phyloP scores from a whole-genome alignment of 2,329 filamentous ascomycete genomes.

The Apiospora kogelbergensis region DNA sequence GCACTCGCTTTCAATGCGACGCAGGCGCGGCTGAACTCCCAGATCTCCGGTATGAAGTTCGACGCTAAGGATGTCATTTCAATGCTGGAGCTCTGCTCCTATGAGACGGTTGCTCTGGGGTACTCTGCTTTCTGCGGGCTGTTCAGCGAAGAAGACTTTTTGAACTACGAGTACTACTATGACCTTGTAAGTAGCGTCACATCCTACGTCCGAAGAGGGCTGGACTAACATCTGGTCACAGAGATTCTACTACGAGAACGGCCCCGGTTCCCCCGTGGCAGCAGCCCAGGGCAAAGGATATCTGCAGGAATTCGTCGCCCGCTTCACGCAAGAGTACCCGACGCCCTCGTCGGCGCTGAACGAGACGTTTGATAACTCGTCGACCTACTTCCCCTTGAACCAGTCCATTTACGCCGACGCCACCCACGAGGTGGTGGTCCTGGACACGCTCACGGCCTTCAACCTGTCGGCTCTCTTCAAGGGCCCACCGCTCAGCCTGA shows the following conservation, averaged over 20 bases:
- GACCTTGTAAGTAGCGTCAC: conserved; percentile 33
- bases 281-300: conserved; percentile 33
- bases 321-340: conserved; percentile 30
- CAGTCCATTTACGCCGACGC: conserved; percentile 43
- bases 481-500: conserved; percentile 25
- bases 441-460: conserved; percentile 32
- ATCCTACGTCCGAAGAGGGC: not conserved
- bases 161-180: conserved; percentile 44
- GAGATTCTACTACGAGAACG: conserved; percentile 33
- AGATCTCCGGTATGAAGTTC: conserved; percentile 28
- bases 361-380: conserved; percentile 37
- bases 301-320: conserved; percentile 32
- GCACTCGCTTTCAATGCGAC: conserved; percentile 29
- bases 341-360: conserved; percentile 29
- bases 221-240: conserved; percentile 10
- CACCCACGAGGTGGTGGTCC: conserved; percentile 41
- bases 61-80: conserved; percentile 35
- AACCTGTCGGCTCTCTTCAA: conserved; percentile 32
- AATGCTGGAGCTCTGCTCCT: conserved; percentile 40
- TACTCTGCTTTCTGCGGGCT: conserved; percentile 42
- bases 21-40: conserved; percentile 28
- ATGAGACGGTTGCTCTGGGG: conserved; percentile 37
- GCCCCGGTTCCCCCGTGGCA: conserved; percentile 32
- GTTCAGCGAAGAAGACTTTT: conserved; percentile 41
- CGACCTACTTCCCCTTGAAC: conserved; percentile 42